Evolutionary conservation across 2,329 filamentous ascomycete genomes (phyloP), one percentile per base, ranked within the genome.

Genomic region (Chaetomium strumarium): DNA sequence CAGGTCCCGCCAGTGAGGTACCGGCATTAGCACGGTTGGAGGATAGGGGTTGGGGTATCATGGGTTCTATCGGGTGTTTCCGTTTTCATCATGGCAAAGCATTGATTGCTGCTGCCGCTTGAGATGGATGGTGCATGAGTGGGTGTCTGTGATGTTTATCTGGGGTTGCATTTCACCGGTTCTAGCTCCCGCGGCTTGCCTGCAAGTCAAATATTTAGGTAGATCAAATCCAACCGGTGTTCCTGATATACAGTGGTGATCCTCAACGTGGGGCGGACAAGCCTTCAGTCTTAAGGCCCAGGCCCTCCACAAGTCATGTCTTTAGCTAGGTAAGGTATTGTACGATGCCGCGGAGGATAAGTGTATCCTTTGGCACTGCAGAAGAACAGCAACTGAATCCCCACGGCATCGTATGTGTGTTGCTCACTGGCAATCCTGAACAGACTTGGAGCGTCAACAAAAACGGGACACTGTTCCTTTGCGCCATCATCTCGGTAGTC

Each of bases 41-140:
- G 36, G 33, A 37, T 20, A 52, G 33, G 24, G 29, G 45, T n/a
- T n/a, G 10, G 14, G 19, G 14, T 36, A 31, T 7, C 30, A 14
- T 12, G 13, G 45, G 13, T n/a, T 11, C 48, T 44, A 53, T 52
- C 29, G 24, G 24, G 7, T 51, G 36, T 43, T 46, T 43, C 42
- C 16, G 51, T 50, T 48, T 54, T 48, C 56, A 55, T 46, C 46
- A 42, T 40, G 51, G 55, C 41, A 45, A 44, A 49, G 55, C 55
- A 57, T 59, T 56, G 56, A 57, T 24, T 56, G 58, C 51, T 56
- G 58, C 51, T 53, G 38, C 48, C 48, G 38, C 52, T 37, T 52
- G 24, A 46, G 38, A 47, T 40, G 58, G 51, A 46, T 38, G 52
- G 56, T 55, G 57, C 53, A 42, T 24, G 19, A 53, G 49, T 55